Base-by-base conservation (phyloP, 2,329 filamentous ascomycete species). In the Fragosphaeria purpurea region DNA sequence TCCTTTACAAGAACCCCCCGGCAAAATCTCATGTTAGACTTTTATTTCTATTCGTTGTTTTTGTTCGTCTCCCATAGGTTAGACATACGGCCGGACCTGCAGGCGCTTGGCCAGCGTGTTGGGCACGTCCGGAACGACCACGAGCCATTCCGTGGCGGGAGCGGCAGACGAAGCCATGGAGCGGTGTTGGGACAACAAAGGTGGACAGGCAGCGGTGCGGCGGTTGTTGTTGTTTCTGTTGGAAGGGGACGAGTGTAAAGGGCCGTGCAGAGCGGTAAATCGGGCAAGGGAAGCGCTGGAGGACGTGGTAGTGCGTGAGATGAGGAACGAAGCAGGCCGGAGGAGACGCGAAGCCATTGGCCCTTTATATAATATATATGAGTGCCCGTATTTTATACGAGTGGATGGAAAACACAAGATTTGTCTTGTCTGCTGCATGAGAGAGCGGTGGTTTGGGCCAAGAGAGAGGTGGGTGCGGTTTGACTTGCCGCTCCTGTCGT, bases 111-210 rank as follows among this genome's bases (percentile, higher is more conserved):
- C 72, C 53, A 75, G 67, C 22, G 66, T 70, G 41, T 76, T 80
- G 2, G 80, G 75, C 64, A 80, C 77, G 65, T 88, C 84, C 10
- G 82, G 84, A 39, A 86, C 62, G 52, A 88, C 72, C 58, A 83
- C 81, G 39, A 88, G 75, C 71, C 82, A 88, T 65, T 86, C 81
- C 61, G 75, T 76, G 45, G 63, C 59, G 44, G 63, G 54, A 1
- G 55, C 8, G 7, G 33, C 48, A 11, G 59, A 47, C 30, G 60
- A 56, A n/a, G 62, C 57, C 63, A 65, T 64, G 48, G 53, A 61
- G 57, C 59, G 58, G 42, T 22, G 22, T 22, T 22, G 22, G 22
- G 3, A 22, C 22, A 22, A 46, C n/a, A 41, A 42, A 7, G 34
- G 41, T 6, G 13, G 37, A 13, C 5, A 31, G 42, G 22, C 11